phyloP scores from a whole-genome alignment of 345 rosid genomes.

The Linum trigynum region DNA sequence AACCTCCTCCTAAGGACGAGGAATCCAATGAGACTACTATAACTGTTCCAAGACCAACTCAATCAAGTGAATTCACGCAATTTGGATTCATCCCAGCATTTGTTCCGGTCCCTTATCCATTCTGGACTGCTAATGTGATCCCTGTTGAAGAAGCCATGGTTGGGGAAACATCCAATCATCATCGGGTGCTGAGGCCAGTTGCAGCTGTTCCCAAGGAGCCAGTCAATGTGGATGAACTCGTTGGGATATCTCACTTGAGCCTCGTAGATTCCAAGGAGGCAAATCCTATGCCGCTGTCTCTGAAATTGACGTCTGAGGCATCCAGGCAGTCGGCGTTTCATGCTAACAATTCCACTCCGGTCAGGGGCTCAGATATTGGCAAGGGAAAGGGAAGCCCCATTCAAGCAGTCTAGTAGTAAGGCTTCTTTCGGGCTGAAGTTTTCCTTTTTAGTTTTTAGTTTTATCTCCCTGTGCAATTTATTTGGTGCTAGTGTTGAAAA shows the following conservation, averaged over 20 bases:
- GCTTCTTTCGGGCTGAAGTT: background rate
- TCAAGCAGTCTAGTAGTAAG: conserved; percentile 44
- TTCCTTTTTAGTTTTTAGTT: background rate
- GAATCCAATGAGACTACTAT: conserved; percentile 29
- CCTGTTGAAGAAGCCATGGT: conserved; percentile 25
- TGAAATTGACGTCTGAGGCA: conserved; percentile 61
- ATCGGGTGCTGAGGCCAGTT: conserved; percentile 67
- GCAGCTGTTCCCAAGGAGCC: conserved; percentile 62
- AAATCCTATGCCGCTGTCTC: conserved; percentile 56
- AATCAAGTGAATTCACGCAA: conserved; percentile 21
- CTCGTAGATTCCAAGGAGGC: conserved; percentile 35
- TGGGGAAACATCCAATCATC: conserved; percentile 32
- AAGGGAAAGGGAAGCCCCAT: conserved; percentile 51
- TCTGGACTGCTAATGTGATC: conserved; percentile 45
- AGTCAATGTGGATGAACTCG: conserved; percentile 61
- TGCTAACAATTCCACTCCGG: conserved; percentile 37
- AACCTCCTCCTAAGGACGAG: conserved; percentile 15
- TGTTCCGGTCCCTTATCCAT: conserved; percentile 41
- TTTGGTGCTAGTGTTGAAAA: background rate
- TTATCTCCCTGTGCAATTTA: background rate
- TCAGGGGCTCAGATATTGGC: conserved; percentile 37
- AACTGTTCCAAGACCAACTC: conserved; percentile 11
- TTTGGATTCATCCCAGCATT: conserved; percentile 43
- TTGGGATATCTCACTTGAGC: conserved; percentile 73
- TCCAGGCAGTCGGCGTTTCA: conserved; percentile 79